Percentiles rank a stretch among this genome's conserved stretches.
phyloP scores from a whole-genome alignment of 345 rosid species.

The Pugionium dolabratum region DNA sequence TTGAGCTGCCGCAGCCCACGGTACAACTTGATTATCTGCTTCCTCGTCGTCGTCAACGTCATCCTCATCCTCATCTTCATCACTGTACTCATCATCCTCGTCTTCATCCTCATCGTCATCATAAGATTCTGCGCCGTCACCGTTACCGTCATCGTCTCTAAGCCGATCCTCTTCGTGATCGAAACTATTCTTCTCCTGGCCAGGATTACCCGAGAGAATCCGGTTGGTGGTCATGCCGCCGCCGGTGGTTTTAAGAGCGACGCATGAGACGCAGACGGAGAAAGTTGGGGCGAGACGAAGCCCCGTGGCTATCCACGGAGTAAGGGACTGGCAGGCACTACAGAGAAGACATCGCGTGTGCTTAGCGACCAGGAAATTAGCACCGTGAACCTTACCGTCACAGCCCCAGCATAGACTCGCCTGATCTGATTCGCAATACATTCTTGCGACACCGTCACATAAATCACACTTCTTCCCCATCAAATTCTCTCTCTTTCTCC shows the following conservation, averaged over 20 bases:
- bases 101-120: slow-evolving; percentile 35
- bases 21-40: slow-evolving; percentile 71
- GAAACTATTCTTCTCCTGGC: neutral
- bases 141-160: slow-evolving; percentile 15
- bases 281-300: slow-evolving; percentile 53
- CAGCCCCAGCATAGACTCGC: slow-evolving; percentile 85
- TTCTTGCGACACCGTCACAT: slow-evolving; percentile 57
- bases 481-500: neutral
- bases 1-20: slow-evolving; percentile 38
- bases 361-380: slow-evolving; percentile 86
- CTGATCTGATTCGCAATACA: slow-evolving; percentile 88
- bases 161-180: slow-evolving; percentile 16
- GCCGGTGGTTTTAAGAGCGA: slow-evolving; percentile 18
- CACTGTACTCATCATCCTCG: slow-evolving; percentile 35
- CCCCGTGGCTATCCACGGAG: slow-evolving; percentile 84
- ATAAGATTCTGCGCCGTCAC: slow-evolving; percentile 33
- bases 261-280: slow-evolving; percentile 67
- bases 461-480: slow-evolving; percentile 71
- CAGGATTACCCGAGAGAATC: neutral
- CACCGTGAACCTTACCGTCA: slow-evolving; percentile 80
- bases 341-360: slow-evolving; percentile 73
- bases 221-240: neutral
- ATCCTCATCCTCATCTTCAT: slow-evolving; percentile 34
- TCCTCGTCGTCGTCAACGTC: slow-evolving; percentile 40
- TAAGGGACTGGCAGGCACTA: slow-evolving; percentile 60